Base-by-base conservation (phyloP, 2,329 filamentous ascomycete genomes). In the Emergomyces pasteurianus region DNA sequence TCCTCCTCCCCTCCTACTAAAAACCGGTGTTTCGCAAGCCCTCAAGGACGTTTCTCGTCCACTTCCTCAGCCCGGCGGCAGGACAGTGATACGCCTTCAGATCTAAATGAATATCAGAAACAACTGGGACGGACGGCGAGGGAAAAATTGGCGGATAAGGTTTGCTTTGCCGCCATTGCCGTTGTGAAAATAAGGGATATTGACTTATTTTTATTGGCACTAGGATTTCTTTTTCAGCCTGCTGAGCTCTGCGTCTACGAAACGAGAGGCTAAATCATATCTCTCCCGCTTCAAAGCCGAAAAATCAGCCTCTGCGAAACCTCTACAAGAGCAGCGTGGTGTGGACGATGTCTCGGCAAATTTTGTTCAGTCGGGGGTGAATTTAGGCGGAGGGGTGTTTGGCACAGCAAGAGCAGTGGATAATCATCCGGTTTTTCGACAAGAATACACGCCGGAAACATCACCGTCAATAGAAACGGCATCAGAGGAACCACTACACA, bases 181-280 rank as follows among this genome's bases (percentile, higher is more conserved):
- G n/a, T 36, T 18, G n/a, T 21, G 0, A 40, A 23, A 10, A 18
- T 6, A 14, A 26, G 4, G 36, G 14, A 43, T 36, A 36, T 42
- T 56, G 21, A 56, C 36, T n/a, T 36, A 12, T 49, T 26, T 21
- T 38, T 54, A 14, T 38, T 56, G 53, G 18, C 49, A 38, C 3
- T 65, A 91, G 87, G 90, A 96, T 70, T 88, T 96, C 68, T 86
- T 95, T 67, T 81, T 95, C 38, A 92, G 90, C 18, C 83, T 97
- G 3, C 80, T 99, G 38, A 90, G 89, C 69, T 90, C 92, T 21
- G 90, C 91, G 12, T 89, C 92, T 6, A 96, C 92, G 0, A 95
- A 92, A 74, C 86, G 94, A 68, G 94, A 99, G 77, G 91, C 92
- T 55, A 92, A 89, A 74, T 86, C 89, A 43, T 99, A 96, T 71